Conservation (phyloP, 2,329 filamentous ascomycete genomes). For the Sphaerulina vaccinii region DNA sequence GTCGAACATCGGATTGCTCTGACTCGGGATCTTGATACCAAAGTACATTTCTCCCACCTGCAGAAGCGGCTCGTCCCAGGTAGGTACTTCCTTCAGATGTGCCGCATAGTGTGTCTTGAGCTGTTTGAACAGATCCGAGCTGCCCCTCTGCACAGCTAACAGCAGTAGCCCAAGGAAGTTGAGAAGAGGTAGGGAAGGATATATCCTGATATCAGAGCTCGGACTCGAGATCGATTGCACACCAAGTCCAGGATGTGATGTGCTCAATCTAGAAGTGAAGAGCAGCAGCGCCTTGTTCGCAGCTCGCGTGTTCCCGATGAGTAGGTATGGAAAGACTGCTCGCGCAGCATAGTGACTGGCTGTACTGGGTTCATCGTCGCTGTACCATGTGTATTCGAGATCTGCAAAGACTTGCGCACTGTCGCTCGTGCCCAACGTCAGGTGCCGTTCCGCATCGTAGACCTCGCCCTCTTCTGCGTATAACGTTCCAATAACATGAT, state of each 20-base stretch:
- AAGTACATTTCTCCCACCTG: constrained; percentile 97
- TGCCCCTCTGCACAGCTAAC: constrained; percentile 76
- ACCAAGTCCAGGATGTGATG: constrained; percentile 61
- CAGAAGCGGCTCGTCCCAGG: constrained; percentile 76
- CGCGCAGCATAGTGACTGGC: constrained; percentile 83
- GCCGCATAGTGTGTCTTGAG: constrained; percentile 76
- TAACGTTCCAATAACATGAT: constrained; percentile 83
- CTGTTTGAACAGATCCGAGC: constrained; percentile 75
- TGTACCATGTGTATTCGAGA: constrained; percentile 94
- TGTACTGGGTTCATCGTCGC: constrained; percentile 79
- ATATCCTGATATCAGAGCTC: constrained; percentile 71
- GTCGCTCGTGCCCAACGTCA: constrained; percentile 84
- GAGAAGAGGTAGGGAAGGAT: constrained; percentile 86
- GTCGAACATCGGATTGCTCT: constrained; percentile 90
- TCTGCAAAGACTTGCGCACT: constrained; percentile 76
- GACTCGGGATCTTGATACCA: constrained; percentile 79
- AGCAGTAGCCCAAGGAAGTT: constrained; percentile 89
- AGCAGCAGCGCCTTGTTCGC: constrained; percentile 79
- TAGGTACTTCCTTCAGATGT: constrained; percentile 69
- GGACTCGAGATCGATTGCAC: constrained; percentile 78
- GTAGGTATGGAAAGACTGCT: constrained; percentile 84
- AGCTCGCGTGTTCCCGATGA: constrained; percentile 84
- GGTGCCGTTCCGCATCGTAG: constrained; percentile 89
- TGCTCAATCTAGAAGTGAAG: constrained; percentile 66
- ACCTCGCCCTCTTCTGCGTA: constrained; percentile 91